Base-by-base conservation (phyloP, 2,329 filamentous ascomycete species). In the Penicillium corylophilum region DNA sequence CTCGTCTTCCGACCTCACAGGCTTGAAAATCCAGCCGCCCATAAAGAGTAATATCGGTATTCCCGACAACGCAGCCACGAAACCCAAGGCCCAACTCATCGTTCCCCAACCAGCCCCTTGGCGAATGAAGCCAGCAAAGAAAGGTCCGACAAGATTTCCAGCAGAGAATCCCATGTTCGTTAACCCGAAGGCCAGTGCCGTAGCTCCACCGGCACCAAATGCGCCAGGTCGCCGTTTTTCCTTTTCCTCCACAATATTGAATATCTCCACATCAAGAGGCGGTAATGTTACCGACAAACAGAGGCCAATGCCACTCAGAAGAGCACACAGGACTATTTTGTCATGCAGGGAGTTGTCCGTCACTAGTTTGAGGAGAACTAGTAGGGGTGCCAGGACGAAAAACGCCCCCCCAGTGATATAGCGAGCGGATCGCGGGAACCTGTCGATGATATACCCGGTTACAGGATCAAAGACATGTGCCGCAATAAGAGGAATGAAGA, bases 251-350 rank as follows among this genome's bases (percentile, higher is more conserved):
- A 85, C 79, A 1, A 81, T 73, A 38, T 79, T 79, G 1, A 79
- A 79, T 31, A 90, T 84, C 70, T 90, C 88, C 0, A 86, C 86
- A 81, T 90, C 85, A 18, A 89, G 69, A 0, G 86, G 83, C 0
- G 85, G 82, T 57, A 86, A 79, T 0, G 80, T 75, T 4, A 87
- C 71, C 0, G 80, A 77, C 2, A 88, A 66, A 1, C 78, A 77
- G 2, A 81, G 55, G 0, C 88, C 88, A 1, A 85, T 68, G 0
- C 88, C 60, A 0, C 77, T 76, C 1, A 92, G 74, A 2, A 91
- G 70, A 1, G 78, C 82, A 50, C 82, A 85, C 0, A 91, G 74
- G 0, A 90, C 71, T 1, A 87, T 79, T 64, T 89, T 88, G 53
- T 90, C 81, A 1, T 69, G 65, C 2, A 83, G 69, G 0, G 74